phyloP scores from a whole-genome alignment of 2,329 filamentous ascomycete genomes.

The Cytospora piceae region DNA sequence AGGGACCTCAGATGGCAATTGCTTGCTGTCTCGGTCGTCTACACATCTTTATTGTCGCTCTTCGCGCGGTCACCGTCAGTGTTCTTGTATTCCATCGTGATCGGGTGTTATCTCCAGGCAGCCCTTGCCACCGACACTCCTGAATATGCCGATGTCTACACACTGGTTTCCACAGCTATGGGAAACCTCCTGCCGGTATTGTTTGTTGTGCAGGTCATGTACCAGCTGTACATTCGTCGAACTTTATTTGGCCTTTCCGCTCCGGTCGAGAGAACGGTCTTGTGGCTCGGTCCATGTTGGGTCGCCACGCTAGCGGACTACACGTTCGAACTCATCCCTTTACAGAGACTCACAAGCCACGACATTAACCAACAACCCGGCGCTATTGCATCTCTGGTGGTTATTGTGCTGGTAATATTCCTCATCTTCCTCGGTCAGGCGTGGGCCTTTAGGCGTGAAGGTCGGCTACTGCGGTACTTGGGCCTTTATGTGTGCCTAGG shows the following conservation, averaged over 20 bases:
- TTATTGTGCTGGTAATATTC: constrained; percentile 66
- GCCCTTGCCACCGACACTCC: constrained; percentile 64
- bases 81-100: constrained; percentile 64
- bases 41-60: constrained; percentile 65
- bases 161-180: constrained; percentile 49
- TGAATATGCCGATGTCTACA: constrained; percentile 67
- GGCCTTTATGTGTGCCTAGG: constrained; percentile 63
- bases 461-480: constrained; percentile 66
- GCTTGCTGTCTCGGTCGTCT: constrained; percentile 67
- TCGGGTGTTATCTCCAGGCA: constrained; percentile 37
- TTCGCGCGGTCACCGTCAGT: constrained; percentile 68
- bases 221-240: constrained; percentile 62
- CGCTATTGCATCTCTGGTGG: constrained; percentile 65
- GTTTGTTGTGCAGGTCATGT: constrained; percentile 71
- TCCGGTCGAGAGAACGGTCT: constrained; percentile 70
- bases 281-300: constrained; percentile 74
- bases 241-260: constrained; percentile 61
- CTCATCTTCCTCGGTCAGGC: constrained; percentile 68
- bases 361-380: constrained; percentile 72
- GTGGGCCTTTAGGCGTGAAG: constrained; percentile 69
- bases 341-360: constrained; percentile 70
- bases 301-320: constrained; percentile 75
- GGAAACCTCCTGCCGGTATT: constrained; percentile 69
- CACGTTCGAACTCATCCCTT: constrained; percentile 74
- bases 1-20: constrained; percentile 58